Base-by-base conservation (phyloP, 371 early-diverging fungal species). In the Apophysomyces elegans region DNA sequence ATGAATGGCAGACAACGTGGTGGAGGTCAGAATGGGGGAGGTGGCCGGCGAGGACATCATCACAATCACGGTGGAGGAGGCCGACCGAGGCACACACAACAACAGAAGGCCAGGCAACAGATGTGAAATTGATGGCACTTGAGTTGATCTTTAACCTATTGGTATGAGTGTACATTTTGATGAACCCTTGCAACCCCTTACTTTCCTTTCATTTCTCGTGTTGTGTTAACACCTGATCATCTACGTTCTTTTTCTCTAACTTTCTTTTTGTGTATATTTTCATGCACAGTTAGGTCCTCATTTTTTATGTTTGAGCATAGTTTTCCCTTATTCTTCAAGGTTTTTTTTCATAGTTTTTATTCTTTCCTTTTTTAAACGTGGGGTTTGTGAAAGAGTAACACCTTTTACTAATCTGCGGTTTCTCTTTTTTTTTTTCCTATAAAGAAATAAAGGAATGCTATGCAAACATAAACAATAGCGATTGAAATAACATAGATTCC, bases 1-100 rank as follows among this genome's bases (percentile, higher is more conserved):
- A 50, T 50, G 54, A 50, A 50, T 50, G 54, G 54, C 21, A 16
- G 54, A 26, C 8, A 16, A 26, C 54, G 54, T 50, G 54, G 54
- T 50, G 73, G 72, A 47, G 72, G 72, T 38, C 63, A 66, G 18
- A 71, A 81, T 35, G 72, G 70, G 36, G 75, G 63, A 58, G 62
- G 66, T 12, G 77, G 72, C 21, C 72, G 77, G 12, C 74, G 71
- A 44, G 75, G 73, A n/a, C 71, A 69, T 8, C 64, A 68, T 13
- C 61, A 68, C 13, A 63, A 62, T 59, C 63, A 67, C 21, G 18
- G 21, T 21, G 54, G 46, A n/a, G 46, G 54, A 50, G 54, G 21
- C 21, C 54, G 54, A 50, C 21, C 54, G 8, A n/a, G 54, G 21
- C 63, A 67, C 7, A 18, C 32, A 18, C 41, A 57, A 32, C 62